Evolutionary conservation across 805 yeast species (phyloP).

Genomic region (Blastobotrys robertii): DNA sequence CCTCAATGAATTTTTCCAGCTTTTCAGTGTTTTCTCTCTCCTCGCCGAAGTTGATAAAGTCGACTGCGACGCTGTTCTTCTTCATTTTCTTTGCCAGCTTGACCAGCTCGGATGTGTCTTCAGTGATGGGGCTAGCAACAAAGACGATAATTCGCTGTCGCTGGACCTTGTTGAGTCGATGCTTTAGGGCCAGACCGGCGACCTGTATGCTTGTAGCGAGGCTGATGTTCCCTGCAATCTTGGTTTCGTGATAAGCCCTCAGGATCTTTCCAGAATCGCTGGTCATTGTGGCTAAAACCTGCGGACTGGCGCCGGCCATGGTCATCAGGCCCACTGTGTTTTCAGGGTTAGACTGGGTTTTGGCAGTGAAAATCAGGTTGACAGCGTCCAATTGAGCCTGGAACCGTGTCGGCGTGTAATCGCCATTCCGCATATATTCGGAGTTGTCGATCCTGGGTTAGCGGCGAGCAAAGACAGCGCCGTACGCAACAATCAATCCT

Average conservation of each 20-base stretch:
- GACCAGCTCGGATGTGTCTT: slow-evolving; percentile 60
- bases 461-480: neutral
- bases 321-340: slow-evolving; percentile 87
- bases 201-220: slow-evolving; percentile 82
- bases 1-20: slow-evolving; percentile 66
- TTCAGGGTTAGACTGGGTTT: slow-evolving; percentile 85
- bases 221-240: slow-evolving; percentile 58
- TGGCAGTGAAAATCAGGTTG: slow-evolving; percentile 74
- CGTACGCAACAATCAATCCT: too few species aligned
- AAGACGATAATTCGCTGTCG: slow-evolving; percentile 83
- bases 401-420: slow-evolving; percentile 76
- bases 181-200: slow-evolving; percentile 87
- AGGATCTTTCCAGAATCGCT: slow-evolving; percentile 78
- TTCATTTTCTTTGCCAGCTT: slow-evolving; percentile 85
- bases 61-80: slow-evolving; percentile 85
- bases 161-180: slow-evolving; percentile 90
- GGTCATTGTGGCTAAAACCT: slow-evolving; percentile 82
- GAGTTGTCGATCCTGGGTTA: slow-evolving; percentile 69
- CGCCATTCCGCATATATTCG: slow-evolving; percentile 94
- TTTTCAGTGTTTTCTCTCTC: slow-evolving; percentile 65
- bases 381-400: slow-evolving; percentile 91
- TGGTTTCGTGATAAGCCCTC: slow-evolving; percentile 70
- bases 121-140: slow-evolving; percentile 77
- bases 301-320: slow-evolving; percentile 70
- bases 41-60: slow-evolving; percentile 88